Percentiles rank a stretch among this genome's conserved stretches.
phyloP scores from a whole-genome alignment of 345 rosid species.

The Eucalyptus globulus region DNA sequence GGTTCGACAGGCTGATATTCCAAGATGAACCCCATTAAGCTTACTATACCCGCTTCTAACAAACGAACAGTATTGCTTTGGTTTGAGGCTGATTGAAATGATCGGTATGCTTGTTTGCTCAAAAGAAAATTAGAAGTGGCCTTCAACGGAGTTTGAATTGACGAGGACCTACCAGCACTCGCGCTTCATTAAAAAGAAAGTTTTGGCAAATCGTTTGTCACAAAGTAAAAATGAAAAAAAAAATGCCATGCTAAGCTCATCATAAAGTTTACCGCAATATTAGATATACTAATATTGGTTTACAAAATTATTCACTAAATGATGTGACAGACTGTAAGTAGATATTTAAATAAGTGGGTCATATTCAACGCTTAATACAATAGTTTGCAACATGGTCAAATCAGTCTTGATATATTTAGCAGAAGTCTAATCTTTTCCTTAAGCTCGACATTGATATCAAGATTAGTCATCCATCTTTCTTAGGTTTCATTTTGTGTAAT shows the following conservation, averaged over 20 bases:
- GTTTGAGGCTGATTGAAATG: not conserved
- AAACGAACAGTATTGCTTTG: not conserved
- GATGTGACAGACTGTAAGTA: fast-evolving
- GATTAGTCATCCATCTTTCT: not conserved
- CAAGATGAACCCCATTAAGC: not conserved
- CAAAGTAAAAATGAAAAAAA: not conserved
- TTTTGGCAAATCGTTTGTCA: not conserved
- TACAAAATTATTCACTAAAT: not conserved
- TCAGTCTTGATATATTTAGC: not conserved
- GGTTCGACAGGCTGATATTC: not conserved
- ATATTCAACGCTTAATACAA: not conserved
- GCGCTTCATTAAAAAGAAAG: not conserved
- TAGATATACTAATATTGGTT: not conserved
- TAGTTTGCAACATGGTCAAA: not conserved
- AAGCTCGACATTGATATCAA: not conserved
- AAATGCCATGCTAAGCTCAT: not conserved
- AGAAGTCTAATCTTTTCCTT: not conserved
- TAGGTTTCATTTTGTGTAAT: not conserved
- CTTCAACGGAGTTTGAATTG: not conserved
- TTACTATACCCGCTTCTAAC: not conserved
- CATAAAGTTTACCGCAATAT: not conserved
- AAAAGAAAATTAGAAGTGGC: not conserved
- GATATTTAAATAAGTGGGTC: not conserved
- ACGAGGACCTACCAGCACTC: not conserved
- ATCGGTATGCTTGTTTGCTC: not conserved